Percentiles rank a stretch among this genome's conserved stretches.
Conservation (phyloP, 495 filamentous ascomycete species). For the Penicillium egyptiacum region DNA sequence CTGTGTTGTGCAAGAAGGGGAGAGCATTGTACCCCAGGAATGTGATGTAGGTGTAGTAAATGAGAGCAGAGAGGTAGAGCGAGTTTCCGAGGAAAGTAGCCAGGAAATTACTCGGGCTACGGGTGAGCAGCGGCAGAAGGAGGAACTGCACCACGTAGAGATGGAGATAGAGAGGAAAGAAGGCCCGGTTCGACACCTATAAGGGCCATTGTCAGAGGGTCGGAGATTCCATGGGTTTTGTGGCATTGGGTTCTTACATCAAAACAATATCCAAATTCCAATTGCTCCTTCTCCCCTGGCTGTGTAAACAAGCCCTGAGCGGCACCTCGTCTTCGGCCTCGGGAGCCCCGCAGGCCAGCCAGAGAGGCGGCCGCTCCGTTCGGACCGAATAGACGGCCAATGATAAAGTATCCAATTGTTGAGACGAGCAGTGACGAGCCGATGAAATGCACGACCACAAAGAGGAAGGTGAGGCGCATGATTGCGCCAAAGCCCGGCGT, state of each 20-base stretch:
- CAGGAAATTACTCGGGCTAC: constrained; percentile 47
- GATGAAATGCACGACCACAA: constrained; percentile 70
- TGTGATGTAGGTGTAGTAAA: constrained; percentile 70
- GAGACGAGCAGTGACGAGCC: constrained; percentile 59
- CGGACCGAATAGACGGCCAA: constrained; percentile 62
- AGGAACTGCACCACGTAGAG: constrained; percentile 74
- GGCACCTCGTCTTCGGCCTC: constrained; percentile 48
- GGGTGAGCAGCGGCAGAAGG: constrained; percentile 59
- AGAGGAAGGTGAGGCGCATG: constrained; percentile 60
- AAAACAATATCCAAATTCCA: constrained; percentile 81
- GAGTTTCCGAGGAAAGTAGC: constrained; percentile 70
- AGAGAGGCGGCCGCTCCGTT: constrained; percentile 44
- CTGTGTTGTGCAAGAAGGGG: constrained; percentile 72
- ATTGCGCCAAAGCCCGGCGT: constrained; percentile 55
- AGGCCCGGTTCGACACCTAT: constrained; percentile 71
- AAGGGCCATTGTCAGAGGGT: not conserved
- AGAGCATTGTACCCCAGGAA: constrained; percentile 76
- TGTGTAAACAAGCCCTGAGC: constrained; percentile 59
- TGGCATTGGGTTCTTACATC: constrained; percentile 51
- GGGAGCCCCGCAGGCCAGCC: constrained; percentile 43
- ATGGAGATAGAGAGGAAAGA: constrained; percentile 72
- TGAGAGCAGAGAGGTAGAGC: constrained; percentile 66
- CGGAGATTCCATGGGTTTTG: not conserved
- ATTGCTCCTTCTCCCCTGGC: constrained; percentile 53
- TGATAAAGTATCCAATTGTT: constrained; percentile 62